phyloP scores from a whole-genome alignment of 495 filamentous ascomycete species.

The Aspergillus sclerotiicarbonarius region DNA sequence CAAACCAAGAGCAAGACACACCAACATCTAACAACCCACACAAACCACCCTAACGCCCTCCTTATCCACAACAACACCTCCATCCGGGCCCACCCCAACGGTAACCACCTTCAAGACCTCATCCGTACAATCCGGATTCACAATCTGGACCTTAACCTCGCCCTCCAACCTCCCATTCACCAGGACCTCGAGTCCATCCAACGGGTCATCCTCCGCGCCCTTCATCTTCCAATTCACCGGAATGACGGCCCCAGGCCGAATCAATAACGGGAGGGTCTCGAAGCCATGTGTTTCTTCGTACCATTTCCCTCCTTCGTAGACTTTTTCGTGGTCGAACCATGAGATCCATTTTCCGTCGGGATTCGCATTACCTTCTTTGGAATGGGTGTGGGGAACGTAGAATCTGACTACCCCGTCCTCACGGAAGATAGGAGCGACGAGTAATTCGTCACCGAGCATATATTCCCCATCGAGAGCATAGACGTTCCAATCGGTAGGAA shows the following conservation, averaged over 20 bases:
- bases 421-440: conserved; percentile 61
- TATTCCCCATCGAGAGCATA: conserved; percentile 67
- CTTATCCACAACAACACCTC: conserved; percentile 14
- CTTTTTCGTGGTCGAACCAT: conserved; percentile 43
- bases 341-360: conserved; percentile 49
- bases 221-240: conserved; percentile 33
- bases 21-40: conserved; percentile 6
- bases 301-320: conserved; percentile 39
- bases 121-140: conserved; percentile 34
- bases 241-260: conserved; percentile 39
- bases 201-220: conserved; percentile 34
- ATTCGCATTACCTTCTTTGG: conserved; percentile 28
- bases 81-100: conserved; percentile 10
- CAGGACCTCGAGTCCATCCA: conserved; percentile 38
- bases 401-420: conserved; percentile 59
- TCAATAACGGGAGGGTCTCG: conserved; percentile 39
- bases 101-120: conserved; percentile 28
- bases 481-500: conserved; percentile 59
- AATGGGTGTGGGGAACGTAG: conserved; percentile 50
- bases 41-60: conserved; percentile 17
- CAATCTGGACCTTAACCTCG: conserved; percentile 31
- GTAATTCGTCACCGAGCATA: conserved; percentile 58
- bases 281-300: conserved; percentile 46
- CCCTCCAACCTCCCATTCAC: conserved; percentile 32
- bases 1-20: too few relatives aligned